Base-by-base conservation (phyloP, 257 asterid genomes). In the Nicotiana paniculata region DNA sequence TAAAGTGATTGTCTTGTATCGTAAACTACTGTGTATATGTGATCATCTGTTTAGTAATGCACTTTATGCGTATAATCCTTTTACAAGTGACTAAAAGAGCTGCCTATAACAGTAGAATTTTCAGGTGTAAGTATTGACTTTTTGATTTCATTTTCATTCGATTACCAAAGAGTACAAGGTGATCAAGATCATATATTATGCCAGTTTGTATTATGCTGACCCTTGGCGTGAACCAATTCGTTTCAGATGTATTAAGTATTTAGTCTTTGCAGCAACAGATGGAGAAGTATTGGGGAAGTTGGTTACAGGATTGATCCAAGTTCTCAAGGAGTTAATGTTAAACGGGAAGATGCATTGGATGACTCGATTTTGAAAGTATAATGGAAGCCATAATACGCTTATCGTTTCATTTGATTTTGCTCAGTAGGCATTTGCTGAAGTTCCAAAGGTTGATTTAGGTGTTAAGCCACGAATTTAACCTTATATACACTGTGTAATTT, bases 141-240 rank as follows among this genome's bases (percentile, higher is more conserved):
- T 83, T 39, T 91, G 94, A 24, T 90, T 85, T 48, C 89, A 92
- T 9, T 85, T 79, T 72, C 82, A 85, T 51, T 83, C 89, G 65
- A 28, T 28, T 28, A 28, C 30, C 30, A 28, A 28, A 28, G 30
- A 28, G 30, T 28, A 28, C 30, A 28, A 28, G 30, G 30, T 28
- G 30, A 28, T 28, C 30, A 28, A 28, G 30, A 28, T 28, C 30
- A 28, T 1, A 4, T 77, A 58, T 37, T 69, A 70, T 32, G 8
- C 89, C 82, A 87, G 81, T 83, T 77, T 91, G 32, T 68, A 68
- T 68, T 35, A 4, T 76, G 70, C 24, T 13, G 80, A 16, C 0
- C 33, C n/a, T 0, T 24, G 37, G 9, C 15, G 15, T 8, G 6
- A 30, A 7, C 55, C 30, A 28, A 28, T 28, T 28, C 1, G 30